Percentiles rank a stretch among this genome's conserved stretches.
Evolutionary conservation across 352 stramenopile species (phyloP).

Genomic region (Pythium sukuiense): DNA sequence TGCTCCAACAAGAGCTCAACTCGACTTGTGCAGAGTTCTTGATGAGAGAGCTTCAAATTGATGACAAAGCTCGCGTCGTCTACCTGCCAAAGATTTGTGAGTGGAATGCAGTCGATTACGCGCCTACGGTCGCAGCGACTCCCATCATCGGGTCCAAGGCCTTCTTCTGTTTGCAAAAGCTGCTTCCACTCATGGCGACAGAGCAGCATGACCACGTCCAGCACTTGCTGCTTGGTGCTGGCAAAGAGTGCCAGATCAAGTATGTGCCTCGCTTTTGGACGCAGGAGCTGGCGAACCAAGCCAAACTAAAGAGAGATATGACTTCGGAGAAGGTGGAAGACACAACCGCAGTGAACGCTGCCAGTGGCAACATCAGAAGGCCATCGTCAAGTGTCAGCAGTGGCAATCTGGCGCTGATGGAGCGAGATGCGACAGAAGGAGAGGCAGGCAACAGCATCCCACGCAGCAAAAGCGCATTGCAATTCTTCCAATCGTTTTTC

Average conservation of each 20-base stretch:
- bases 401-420: not conserved
- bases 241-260: constrained; percentile 53
- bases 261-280: constrained; percentile 67
- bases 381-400: not conserved
- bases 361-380: not conserved
- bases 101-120: constrained; percentile 44
- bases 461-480: constrained; percentile 23
- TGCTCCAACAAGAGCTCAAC: constrained; percentile 80
- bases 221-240: constrained; percentile 56
- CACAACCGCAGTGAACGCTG: too few relatives aligned
- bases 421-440: not conserved
- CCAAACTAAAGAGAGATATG: not conserved
- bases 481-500: constrained; percentile 29
- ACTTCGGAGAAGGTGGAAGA: not conserved
- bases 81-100: constrained; percentile 61
- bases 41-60: constrained; percentile 39
- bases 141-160: constrained; percentile 32
- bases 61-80: constrained; percentile 40
- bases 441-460: constrained; percentile 15
- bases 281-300: constrained; percentile 10
- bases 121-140: not conserved
- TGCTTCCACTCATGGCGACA: constrained; percentile 60
- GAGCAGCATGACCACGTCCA: constrained; percentile 53
- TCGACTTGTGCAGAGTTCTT: constrained; percentile 47
- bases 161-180: constrained; percentile 67